Evolutionary conservation across 2,329 filamentous ascomycete genomes (phyloP).

Genomic region (Periconia sp.): DNA sequence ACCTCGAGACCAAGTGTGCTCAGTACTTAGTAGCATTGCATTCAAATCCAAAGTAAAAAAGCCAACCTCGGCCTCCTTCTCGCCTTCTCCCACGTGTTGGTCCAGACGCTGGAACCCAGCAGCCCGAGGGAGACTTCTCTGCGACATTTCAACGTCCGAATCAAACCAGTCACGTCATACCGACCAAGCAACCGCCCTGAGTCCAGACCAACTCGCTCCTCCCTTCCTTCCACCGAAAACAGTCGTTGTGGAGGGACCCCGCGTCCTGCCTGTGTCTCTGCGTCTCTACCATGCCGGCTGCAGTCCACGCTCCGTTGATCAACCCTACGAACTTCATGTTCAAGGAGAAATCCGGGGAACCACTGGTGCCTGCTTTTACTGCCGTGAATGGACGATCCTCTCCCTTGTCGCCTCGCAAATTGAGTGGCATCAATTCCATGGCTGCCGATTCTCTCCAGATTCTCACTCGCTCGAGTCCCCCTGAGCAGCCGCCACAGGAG

Average conservation of each 20-base stretch:
- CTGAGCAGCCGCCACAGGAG: constrained; percentile 14
- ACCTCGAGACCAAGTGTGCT: no score
- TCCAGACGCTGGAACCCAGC: no score
- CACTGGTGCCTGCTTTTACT: constrained; percentile 36
- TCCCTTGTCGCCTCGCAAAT: constrained; percentile 22
- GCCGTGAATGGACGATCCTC: constrained; percentile 39
- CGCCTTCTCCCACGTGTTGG: neutral
- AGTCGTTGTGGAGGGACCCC: constrained; percentile 2
- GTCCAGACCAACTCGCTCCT: neutral
- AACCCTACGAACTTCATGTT: constrained; percentile 31
- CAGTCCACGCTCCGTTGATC: constrained; percentile 33
- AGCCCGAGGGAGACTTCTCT: neutral
- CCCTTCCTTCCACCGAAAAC: neutral
- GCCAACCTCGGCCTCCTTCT: neutral
- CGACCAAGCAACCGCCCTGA: neutral
- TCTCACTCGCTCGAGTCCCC: constrained; percentile 9
- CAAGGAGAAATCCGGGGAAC: constrained; percentile 28
- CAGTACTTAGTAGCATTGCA: no score
- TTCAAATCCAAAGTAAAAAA: no score
- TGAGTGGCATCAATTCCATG: constrained; percentile 21
- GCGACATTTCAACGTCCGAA: constrained; percentile 6
- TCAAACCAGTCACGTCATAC: constrained; percentile 7
- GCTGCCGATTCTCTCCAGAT: constrained; percentile 15
- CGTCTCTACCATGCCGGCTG: constrained; percentile 35
- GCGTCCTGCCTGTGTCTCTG: constrained; percentile 4